A percentile compares a stretch with the other conserved stretches of the same genome.
Conservation (phyloP, 2,329 filamentous ascomycete genomes). For the Pseudocercospora ulei region DNA sequence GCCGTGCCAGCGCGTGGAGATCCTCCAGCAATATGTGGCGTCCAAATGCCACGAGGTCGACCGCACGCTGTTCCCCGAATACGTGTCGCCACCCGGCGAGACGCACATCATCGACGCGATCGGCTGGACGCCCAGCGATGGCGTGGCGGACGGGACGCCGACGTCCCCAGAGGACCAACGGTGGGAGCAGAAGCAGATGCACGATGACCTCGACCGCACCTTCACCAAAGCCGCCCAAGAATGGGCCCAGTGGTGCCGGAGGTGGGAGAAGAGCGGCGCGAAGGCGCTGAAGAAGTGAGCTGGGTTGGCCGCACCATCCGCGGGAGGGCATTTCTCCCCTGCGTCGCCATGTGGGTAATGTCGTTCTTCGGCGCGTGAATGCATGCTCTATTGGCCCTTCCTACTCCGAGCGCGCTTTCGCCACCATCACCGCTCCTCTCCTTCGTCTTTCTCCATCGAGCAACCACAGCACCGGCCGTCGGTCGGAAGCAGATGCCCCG, state of each 20-base stretch:
- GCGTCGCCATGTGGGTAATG: no score
- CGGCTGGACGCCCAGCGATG: constrained; percentile 37
- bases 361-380: no score
- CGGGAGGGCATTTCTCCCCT: no score
- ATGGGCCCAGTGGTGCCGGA: constrained; percentile 25
- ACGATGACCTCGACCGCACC: constrained; percentile 19
- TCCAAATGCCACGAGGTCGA: constrained; percentile 36
- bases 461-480: no score
- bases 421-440: no score
- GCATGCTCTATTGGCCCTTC: no score
- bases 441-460: no score
- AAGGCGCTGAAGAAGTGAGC: constrained; percentile 28
- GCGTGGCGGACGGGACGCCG: constrained; percentile 15
- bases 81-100: constrained; percentile 33
- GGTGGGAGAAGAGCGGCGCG: constrained; percentile 28
- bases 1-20: constrained; percentile 33
- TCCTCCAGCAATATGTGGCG: constrained; percentile 36
- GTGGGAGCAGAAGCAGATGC: constrained; percentile 31
- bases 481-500: no score
- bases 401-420: no score
- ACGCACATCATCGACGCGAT: constrained; percentile 38
- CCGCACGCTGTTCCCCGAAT: constrained; percentile 32
- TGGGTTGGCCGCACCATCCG: no score
- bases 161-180: constrained; percentile 38
- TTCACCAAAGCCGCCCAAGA: constrained; percentile 20